These are phyloP conservation scores for Phytophthora sojae DNA, from an alignment of 352 stramenopile species.

Conservation along the genomic window DNA sequence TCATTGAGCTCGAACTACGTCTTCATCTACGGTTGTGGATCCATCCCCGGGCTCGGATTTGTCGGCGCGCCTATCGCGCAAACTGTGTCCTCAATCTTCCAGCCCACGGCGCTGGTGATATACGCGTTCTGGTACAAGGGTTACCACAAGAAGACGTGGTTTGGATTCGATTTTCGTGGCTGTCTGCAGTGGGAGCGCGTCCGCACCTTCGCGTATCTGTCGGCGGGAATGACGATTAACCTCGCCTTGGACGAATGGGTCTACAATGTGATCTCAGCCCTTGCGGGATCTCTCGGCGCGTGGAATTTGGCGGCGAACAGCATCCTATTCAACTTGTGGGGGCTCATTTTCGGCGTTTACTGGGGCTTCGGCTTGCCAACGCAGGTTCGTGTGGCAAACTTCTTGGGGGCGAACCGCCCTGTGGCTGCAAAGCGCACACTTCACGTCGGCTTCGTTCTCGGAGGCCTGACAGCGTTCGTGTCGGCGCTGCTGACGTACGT, in stretches of 20 bases:
- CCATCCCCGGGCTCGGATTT: conserved; percentile 68
- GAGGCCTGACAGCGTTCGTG: conserved; percentile 56
- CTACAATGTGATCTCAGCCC: conserved; percentile 79
- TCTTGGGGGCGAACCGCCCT: conserved; percentile 72
- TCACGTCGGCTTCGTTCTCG: conserved; percentile 71
- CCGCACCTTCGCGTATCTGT: conserved; percentile 68
- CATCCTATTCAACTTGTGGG: conserved; percentile 87
- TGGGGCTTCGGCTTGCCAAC: conserved; percentile 85
- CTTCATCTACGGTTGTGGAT: conserved; percentile 81
- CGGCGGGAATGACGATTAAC: conserved; percentile 81
- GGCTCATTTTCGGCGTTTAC: conserved; percentile 84
- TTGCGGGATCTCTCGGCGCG: conserved; percentile 69
- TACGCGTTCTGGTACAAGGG: conserved; percentile 86
- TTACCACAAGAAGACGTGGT: conserved; percentile 85
- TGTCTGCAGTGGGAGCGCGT: conserved; percentile 75
- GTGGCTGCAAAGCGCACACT: conserved; percentile 64
- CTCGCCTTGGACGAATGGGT: conserved; percentile 83
- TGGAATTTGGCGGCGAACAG: conserved; percentile 79
- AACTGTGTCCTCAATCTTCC: conserved; percentile 74
- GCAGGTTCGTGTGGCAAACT: conserved; percentile 82
- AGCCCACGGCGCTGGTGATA: conserved; percentile 66
- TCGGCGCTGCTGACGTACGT: conserved; percentile 61
- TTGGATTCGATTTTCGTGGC: conserved; percentile 57
- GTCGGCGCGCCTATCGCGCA: conserved; percentile 80
- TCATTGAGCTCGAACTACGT: conserved; percentile 77